Conservation (phyloP, 331 rosid genomes). For the Dryas integrifolia region DNA sequence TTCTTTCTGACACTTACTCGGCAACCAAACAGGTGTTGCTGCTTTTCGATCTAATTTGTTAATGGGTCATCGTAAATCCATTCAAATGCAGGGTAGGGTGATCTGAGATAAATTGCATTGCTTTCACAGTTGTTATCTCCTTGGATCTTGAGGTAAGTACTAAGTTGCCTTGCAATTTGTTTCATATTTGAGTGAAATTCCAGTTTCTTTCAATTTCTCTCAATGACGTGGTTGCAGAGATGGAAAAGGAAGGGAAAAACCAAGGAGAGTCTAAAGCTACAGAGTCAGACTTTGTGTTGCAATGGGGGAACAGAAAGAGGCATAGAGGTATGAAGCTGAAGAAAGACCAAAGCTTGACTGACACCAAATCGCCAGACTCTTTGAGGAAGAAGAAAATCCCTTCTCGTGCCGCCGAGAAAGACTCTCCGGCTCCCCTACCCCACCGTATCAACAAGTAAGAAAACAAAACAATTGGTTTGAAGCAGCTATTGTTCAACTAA, state of each 20-base stretch:
- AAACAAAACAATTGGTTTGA: background rate
- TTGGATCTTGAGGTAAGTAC: slow-evolving; percentile 29
- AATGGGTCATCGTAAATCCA: background rate
- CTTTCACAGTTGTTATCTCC: background rate
- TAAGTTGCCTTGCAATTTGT: background rate
- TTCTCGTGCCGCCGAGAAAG: slow-evolving; percentile 33
- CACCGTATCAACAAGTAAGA: slow-evolving; percentile 37
- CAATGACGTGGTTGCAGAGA: slow-evolving; percentile 24
- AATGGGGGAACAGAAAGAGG: slow-evolving; percentile 57
- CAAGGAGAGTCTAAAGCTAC: slow-evolving; percentile 27
- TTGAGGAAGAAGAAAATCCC: slow-evolving; percentile 34
- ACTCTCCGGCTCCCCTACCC: slow-evolving; percentile 24
- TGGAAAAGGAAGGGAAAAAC: slow-evolving; percentile 50
- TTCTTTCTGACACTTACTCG: background rate
- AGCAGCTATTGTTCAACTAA: background rate
- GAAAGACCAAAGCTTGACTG: slow-evolving; percentile 29
- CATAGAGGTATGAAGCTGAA: slow-evolving; percentile 44
- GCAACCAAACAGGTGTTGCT: slow-evolving; percentile 17
- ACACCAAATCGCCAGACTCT: slow-evolving; percentile 14
- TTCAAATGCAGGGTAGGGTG: slow-evolving; percentile 24
- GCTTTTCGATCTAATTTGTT: background rate
- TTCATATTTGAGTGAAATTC: background rate
- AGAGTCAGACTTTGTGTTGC: slow-evolving; percentile 49
- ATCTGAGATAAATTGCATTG: slow-evolving; percentile 6
- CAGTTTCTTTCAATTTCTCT: background rate